phyloP scores from a whole-genome alignment of 202 grass and related monocot genomes.

The Schoenoplectus triqueter region DNA sequence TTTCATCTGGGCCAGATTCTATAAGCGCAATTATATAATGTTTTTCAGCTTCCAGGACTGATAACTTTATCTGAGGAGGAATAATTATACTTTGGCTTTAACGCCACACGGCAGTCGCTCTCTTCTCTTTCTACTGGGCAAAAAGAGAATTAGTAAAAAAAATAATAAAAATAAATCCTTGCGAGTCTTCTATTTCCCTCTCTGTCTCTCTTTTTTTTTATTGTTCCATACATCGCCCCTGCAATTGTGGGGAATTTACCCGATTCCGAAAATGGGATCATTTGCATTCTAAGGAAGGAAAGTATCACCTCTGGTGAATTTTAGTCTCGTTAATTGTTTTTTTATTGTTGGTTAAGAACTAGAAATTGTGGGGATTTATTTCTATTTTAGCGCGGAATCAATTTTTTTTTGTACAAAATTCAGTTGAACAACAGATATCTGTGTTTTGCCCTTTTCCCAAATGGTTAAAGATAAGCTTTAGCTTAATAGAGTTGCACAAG shows the following conservation, averaged over 20 bases:
- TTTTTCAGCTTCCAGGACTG: too few relatives aligned
- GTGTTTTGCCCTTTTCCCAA: not conserved
- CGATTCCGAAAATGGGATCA: constrained; percentile 15
- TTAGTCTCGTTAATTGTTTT: constrained; percentile 12
- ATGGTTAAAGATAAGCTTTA: not conserved
- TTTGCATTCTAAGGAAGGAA: constrained; percentile 27
- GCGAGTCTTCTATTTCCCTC: constrained; percentile 20
- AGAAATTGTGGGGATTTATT: constrained; percentile 1
- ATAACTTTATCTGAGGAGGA: not conserved
- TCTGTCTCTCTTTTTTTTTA: not conserved
- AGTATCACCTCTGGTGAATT: constrained; percentile 15
- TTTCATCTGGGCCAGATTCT: too few relatives aligned
- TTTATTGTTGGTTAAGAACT: not conserved
- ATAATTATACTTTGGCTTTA: constrained; percentile 50
- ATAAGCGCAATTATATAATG: too few relatives aligned
- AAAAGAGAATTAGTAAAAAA: not conserved
- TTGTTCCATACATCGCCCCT: constrained; percentile 6
- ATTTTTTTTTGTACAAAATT: constrained; percentile 32
- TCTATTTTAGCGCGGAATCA: constrained; percentile 13
- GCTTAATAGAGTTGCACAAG: constrained; percentile 1
- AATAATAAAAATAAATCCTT: constrained; percentile 33
- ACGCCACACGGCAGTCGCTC: not conserved
- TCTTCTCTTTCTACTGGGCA: not conserved
- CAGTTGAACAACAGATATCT: not conserved
- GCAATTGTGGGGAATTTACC: constrained; percentile 33